These are phyloP conservation scores for Ophioceras dolichostomum DNA, from an alignment of 2,329 filamentous ascomycete species.

Conservation along the genomic window DNA sequence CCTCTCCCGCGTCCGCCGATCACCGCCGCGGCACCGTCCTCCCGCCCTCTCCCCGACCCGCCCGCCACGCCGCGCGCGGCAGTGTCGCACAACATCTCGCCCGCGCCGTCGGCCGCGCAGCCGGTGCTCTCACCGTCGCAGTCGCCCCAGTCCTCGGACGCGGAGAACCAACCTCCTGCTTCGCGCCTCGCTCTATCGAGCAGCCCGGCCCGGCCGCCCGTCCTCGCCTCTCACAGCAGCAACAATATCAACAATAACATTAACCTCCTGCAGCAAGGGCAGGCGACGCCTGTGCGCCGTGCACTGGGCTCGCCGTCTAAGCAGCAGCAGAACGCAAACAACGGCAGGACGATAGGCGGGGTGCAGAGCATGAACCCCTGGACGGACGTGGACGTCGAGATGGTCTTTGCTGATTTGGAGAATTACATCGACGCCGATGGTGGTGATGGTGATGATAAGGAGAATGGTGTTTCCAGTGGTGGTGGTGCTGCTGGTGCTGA, in stretches of 20 bases:
- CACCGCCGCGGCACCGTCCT: slow-evolving; percentile 4
- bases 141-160: slow-evolving; percentile 66
- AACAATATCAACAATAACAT: too few species aligned
- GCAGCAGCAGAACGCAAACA: slow-evolving; percentile 21
- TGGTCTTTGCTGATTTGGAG: slow-evolving; percentile 35
- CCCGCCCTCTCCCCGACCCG: slow-evolving; percentile 7
- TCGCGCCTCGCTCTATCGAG: slow-evolving; percentile 39
- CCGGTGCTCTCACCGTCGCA: slow-evolving; percentile 48
- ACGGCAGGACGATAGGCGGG: slow-evolving; percentile 32
- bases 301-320: slow-evolving; percentile 46
- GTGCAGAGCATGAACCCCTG: slow-evolving; percentile 52
- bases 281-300: slow-evolving; percentile 14
- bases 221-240: too few species aligned
- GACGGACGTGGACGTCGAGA: slow-evolving; percentile 65
- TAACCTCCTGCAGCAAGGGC: slow-evolving; percentile 18
- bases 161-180: slow-evolving; percentile 67
- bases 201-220: slow-evolving; percentile 30
- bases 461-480: slow-evolving; percentile 26
- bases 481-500: too few species aligned
- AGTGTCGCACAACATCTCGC: slow-evolving; percentile 19
- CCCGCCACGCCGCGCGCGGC: slow-evolving; percentile 28
- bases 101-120: slow-evolving; percentile 37
- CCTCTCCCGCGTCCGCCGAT: background rate
- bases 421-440: slow-evolving; percentile 14
- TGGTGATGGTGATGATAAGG: slow-evolving; percentile 30